Evolutionary conservation across 208 protist species (phyloP), one percentile per base, ranked within the genome.

Genomic region (Acanthamoeba royreba): DNA sequence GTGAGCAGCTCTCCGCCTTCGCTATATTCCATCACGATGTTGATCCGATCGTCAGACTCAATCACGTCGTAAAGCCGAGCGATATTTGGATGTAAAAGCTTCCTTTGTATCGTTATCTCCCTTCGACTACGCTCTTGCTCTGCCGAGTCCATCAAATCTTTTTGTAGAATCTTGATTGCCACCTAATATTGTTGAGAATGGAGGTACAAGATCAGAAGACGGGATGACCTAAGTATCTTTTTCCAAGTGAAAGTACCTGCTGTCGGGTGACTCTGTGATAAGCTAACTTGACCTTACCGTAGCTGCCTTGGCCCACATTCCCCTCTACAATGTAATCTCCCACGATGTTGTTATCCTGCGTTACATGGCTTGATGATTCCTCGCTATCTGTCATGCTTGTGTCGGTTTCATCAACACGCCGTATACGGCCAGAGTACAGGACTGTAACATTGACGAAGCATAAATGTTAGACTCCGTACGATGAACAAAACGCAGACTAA

Each of bases 1-100:
- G 98, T 97, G 74, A 99, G 98, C 31, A 99, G 95, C 95, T 99
- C 98, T 0, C 98, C 98, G 63, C 98, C 98, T 9, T 66, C 52
- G 83, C 83, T 69, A 52, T 90, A 90, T 33, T 90, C 83, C 83
- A 90, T 90, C 33, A 90, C 83, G 49, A 66, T 90, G 83, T 90
- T 47, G 83, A 90, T 90, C 2, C 52, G 83, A 46, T 58, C 83
- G 33, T 86, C 77, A 4, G 74, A 85, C 33, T 95, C 95, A 22
- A 96, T 89, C 19, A 97, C 95, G 33, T 97, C 96, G 11, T 95
- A 90, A 43, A 97, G 47, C 77, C 95, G 95, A 22, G 95, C 95
- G 46, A 97, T 96, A 55, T 97, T 96, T 17, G 88, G 90, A 77
- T 97, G 96, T 33, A 94, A 58, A 31, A 97, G 47, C n/a, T 93